Conservation (phyloP, 2,329 filamentous ascomycete genomes). For the Penicillium crustosum region DNA sequence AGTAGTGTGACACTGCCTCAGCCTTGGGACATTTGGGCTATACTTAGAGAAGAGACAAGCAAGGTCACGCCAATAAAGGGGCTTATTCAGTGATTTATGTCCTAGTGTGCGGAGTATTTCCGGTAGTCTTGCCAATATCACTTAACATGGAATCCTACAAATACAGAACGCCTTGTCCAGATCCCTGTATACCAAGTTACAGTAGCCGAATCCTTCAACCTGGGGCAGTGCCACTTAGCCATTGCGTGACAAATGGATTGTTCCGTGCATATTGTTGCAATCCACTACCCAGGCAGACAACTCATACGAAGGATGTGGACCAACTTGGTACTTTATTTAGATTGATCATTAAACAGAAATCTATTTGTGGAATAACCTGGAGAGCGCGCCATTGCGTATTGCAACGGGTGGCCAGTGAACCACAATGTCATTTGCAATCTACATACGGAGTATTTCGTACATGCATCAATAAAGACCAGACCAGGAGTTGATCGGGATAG, state of each 20-base stretch:
- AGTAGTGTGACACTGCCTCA: neutral
- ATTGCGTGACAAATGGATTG: neutral
- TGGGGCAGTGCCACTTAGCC: neutral
- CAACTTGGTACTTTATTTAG: neutral
- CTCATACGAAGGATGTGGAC: neutral
- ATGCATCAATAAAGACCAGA: neutral
- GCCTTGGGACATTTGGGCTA: neutral
- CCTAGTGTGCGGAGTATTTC: neutral
- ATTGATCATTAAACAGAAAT: neutral
- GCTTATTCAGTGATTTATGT: neutral
- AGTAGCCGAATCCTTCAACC: neutral
- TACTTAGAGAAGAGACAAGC: neutral
- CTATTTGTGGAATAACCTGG: neutral
- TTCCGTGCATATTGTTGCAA: neutral
- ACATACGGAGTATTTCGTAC: neutral
- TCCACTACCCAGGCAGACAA: neutral
- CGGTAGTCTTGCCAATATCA: neutral
- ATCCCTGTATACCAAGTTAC: neutral
- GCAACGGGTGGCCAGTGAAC: neutral
- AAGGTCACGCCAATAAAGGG: constrained; percentile 1
- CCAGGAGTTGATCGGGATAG: too few species aligned
- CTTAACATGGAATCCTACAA: neutral
- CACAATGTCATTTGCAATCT: neutral
- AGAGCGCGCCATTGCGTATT: neutral
- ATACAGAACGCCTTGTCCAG: neutral